These are phyloP conservation scores for Paraleonurus japonicus DNA, from an alignment of 257 asterid genomes.

Conservation along the genomic window DNA sequence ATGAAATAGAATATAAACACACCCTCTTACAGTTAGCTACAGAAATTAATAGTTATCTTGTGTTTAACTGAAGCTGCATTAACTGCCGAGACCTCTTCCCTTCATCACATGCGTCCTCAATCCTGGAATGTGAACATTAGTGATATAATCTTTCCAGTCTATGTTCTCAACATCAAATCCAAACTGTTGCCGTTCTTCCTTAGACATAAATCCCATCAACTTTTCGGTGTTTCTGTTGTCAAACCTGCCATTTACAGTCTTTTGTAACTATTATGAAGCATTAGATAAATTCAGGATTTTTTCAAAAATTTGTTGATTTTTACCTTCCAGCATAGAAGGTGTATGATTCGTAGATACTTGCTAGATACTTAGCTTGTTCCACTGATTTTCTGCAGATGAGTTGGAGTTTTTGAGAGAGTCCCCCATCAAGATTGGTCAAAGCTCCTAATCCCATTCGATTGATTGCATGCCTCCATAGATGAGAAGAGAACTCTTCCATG, in stretches of 20 bases:
- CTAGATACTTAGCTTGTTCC: slow-evolving; percentile 82
- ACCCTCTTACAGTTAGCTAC: slow-evolving; percentile 41
- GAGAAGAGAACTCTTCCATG: slow-evolving; percentile 82
- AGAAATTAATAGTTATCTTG: slow-evolving; percentile 23
- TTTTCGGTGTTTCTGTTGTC: slow-evolving; percentile 83
- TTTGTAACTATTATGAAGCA: slow-evolving; percentile 11
- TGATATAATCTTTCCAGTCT: slow-evolving; percentile 89
- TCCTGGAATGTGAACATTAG: slow-evolving; percentile 89
- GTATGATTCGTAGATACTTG: slow-evolving; percentile 79
- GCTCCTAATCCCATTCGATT: slow-evolving; percentile 49
- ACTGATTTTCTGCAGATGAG: slow-evolving; percentile 72
- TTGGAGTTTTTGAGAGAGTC: slow-evolving; percentile 56
- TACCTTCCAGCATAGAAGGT: slow-evolving; percentile 94
- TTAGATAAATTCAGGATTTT: not conserved
- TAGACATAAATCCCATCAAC: slow-evolving; percentile 72
- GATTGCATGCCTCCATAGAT: slow-evolving; percentile 75
- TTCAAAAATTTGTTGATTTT: not conserved
- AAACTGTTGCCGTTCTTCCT: slow-evolving; percentile 66
- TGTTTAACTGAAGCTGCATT: slow-evolving; percentile 21
- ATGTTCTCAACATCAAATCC: slow-evolving; percentile 83
- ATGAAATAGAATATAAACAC: slow-evolving; percentile 12
- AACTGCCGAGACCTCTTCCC: slow-evolving; percentile 66
- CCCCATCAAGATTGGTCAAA: slow-evolving; percentile 50
- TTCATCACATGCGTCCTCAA: slow-evolving; percentile 92
- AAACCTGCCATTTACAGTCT: slow-evolving; percentile 53